Base-by-base conservation (phyloP, 2,329 filamentous ascomycete species). In the Zarea fungicola region DNA sequence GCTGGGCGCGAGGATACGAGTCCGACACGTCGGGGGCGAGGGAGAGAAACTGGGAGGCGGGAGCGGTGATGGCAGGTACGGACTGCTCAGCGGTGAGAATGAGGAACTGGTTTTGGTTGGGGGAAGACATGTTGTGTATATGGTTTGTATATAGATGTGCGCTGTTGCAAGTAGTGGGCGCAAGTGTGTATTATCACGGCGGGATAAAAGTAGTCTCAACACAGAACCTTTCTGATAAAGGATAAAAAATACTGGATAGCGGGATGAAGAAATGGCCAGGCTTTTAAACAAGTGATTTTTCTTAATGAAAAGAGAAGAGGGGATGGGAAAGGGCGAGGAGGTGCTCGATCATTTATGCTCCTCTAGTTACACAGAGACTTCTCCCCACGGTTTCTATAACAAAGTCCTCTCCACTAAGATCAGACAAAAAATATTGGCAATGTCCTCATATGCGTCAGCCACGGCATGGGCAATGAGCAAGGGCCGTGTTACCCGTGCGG, bases 1-100 rank as follows among this genome's bases (percentile, higher is more conserved):
- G 58, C 23, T 67, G 68, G 37, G 65, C 61, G 60, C 69, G 70
- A 46, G 78, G 78, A 65, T 78, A 80, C 21, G 75, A 79, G 50
- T 69, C 64, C 14, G 79, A 83, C 25, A 74, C 80, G 58, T 72
- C 71, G 34, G 80, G 80, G n/a, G 76, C 78, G 42, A 83, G 72
- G 25, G 74, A 72, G 54, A 83, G 73, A 69, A 83, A 83, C 23
- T 19, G 42, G 10, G 25, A 5, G 11, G 28, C 4, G 14, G 22
- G 8, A 3, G 23, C 23, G 18, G 46, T 34, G 34, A 23, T 23
- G 42, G 23, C 19, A 10, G 40, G 16, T 26, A 11, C 48, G 42
- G 16, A 29, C 35, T 10, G 34, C 40, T 42, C 46, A 19, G 46
- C 31, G 6, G 46, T n/a, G 39, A 49, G 46, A 6, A 10, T 6